Evolutionary conservation across 371 early-diverging fungal genomes (phyloP).

Genomic region (Dichotomocladium elegans): DNA sequence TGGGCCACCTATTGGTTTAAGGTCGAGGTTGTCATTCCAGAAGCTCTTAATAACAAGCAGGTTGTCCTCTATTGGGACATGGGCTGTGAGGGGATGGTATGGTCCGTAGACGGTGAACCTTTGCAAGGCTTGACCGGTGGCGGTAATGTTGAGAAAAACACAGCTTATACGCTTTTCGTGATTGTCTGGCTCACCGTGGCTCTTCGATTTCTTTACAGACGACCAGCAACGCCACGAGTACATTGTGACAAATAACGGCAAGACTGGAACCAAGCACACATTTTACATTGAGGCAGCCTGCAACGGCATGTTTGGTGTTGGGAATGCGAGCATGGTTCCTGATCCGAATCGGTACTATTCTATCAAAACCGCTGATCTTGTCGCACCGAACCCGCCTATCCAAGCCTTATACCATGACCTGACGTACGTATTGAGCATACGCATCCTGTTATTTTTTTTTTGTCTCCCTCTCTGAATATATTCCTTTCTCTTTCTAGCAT

Average conservation of each 20-base stretch:
- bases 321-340: slow-evolving; percentile 67
- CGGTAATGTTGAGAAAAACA: too few relatives aligned
- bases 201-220: too few relatives aligned
- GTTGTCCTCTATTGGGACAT: slow-evolving; percentile 84
- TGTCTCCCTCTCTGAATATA: not conserved
- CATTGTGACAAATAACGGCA: slow-evolving; percentile 59
- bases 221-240: slow-evolving; percentile 77
- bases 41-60: slow-evolving; percentile 55
- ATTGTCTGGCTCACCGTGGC: too few relatives aligned
- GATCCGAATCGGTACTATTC: slow-evolving; percentile 56
- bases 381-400: slow-evolving; percentile 62
- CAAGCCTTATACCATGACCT: slow-evolving; percentile 70
- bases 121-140: slow-evolving; percentile 91
- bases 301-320: slow-evolving; percentile 92
- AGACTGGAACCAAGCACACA: slow-evolving; percentile 56
- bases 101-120: slow-evolving; percentile 77
- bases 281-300: slow-evolving; percentile 91
- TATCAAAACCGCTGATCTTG: slow-evolving; percentile 62
- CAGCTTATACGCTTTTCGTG: too few relatives aligned
- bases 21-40: slow-evolving; percentile 62
- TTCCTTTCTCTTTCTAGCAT: slow-evolving; percentile 49
- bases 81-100: slow-evolving; percentile 85
- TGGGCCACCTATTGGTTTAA: slow-evolving; percentile 93
- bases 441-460: too few relatives aligned
- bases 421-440: slow-evolving; percentile 15